Evolutionary conservation across 345 rosid genomes (phyloP).

Genomic region (Camelina laxa): DNA sequence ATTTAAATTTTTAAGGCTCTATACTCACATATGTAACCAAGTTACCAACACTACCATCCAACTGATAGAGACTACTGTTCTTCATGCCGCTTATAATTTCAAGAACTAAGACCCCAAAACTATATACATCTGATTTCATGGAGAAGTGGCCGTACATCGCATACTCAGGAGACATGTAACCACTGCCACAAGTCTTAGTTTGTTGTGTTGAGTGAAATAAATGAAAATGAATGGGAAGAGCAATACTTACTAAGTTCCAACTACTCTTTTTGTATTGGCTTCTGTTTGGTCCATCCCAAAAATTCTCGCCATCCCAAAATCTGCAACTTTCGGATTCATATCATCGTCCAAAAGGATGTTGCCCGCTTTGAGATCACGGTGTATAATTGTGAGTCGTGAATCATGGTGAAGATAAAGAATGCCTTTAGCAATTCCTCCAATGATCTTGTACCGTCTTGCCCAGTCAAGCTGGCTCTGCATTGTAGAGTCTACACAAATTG

Average conservation of each 20-base stretch:
- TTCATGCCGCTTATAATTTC: conserved; percentile 46
- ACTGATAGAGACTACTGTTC: conserved; percentile 31
- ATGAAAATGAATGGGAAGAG: not conserved
- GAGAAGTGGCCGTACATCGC: conserved; percentile 46
- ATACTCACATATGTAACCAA: conserved; percentile 39
- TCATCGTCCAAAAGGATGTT: conserved; percentile 59
- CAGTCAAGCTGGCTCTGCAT: conserved; percentile 52
- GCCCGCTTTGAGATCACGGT: conserved; percentile 68
- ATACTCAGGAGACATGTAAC: conserved; percentile 56
- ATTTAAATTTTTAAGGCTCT: too few relatives aligned
- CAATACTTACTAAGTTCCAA: conserved; percentile 62
- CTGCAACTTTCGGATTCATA: conserved; percentile 70
- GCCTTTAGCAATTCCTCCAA: conserved; percentile 58
- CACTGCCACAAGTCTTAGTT: conserved; percentile 25
- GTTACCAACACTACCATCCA: conserved; percentile 20
- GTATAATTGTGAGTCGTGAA: conserved; percentile 68
- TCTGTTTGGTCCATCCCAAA: conserved; percentile 44
- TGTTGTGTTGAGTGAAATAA: too few relatives aligned
- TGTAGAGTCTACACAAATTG: too few relatives aligned
- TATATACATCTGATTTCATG: conserved; percentile 45
- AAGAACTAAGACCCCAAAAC: conserved; percentile 45
- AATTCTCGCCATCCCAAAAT: conserved; percentile 73
- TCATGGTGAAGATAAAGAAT: conserved; percentile 52
- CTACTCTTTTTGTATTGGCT: conserved; percentile 51
- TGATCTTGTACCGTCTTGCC: conserved; percentile 53